Conservation (phyloP, 495 filamentous ascomycete species). For the Podospora anserina region DNA sequence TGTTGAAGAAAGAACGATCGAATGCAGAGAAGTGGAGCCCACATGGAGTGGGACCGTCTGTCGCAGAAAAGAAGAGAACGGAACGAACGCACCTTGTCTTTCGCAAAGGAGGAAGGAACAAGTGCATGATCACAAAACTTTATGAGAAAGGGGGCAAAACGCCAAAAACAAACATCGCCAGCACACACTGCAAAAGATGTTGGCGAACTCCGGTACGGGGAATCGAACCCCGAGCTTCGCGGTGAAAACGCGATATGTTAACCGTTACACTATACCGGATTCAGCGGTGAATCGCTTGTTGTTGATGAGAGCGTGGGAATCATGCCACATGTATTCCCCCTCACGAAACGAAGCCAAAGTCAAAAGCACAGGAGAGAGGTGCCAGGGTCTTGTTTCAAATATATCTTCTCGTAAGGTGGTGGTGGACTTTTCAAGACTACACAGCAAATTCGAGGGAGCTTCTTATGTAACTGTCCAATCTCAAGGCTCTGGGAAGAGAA, state of each 20-base stretch:
- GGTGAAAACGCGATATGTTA: conserved; percentile 52
- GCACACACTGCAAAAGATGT: not conserved
- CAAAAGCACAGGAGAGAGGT: not conserved
- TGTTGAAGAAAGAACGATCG: not conserved
- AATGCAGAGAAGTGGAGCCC: not conserved
- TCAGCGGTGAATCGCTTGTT: not conserved
- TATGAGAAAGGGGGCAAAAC: no score
- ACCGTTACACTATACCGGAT: conserved; percentile 50
- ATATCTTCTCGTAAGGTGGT: no score
- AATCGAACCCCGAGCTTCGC: conserved; percentile 52
- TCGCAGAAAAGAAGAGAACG: not conserved
- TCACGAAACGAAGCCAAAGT: not conserved
- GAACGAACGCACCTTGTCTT: not conserved
- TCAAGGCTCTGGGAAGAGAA: no score
- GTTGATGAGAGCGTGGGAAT: not conserved
- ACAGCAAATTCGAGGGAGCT: no score
- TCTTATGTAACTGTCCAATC: no score
- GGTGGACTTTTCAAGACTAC: no score
- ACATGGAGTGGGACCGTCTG: not conserved
- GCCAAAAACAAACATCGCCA: no score
- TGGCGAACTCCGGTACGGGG: conserved; percentile 43
- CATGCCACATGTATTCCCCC: not conserved
- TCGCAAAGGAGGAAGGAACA: not conserved
- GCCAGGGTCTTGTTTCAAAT: no score
- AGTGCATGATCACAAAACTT: not conserved